Conservation (phyloP, 2,329 filamentous ascomycete species). For the Septoria linicola region DNA sequence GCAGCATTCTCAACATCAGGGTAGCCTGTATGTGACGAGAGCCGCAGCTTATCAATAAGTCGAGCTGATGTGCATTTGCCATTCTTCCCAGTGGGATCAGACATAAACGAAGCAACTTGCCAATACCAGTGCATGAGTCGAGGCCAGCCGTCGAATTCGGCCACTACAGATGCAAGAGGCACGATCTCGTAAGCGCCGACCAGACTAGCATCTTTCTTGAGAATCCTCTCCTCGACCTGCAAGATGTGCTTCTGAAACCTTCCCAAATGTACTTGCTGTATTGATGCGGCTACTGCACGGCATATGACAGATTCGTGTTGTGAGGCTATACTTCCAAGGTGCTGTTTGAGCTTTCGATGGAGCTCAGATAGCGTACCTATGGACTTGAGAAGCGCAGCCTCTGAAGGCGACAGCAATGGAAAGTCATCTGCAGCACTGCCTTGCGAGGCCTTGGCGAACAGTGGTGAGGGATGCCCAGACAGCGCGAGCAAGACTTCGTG, state of each 20-base stretch:
- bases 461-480: constrained; percentile 86
- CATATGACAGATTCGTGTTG: constrained; percentile 79
- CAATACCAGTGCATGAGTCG: constrained; percentile 83
- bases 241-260: constrained; percentile 81
- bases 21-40: constrained; percentile 83
- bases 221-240: constrained; percentile 75
- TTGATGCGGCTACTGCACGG: constrained; percentile 78
- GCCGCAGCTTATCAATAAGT: constrained; percentile 73
- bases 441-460: constrained; percentile 58
- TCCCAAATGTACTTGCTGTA: constrained; percentile 71
- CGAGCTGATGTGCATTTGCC: constrained; percentile 48
- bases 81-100: constrained; percentile 36
- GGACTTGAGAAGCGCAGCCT: constrained; percentile 75
- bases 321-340: constrained; percentile 65
- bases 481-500: constrained; percentile 97
- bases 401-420: constrained; percentile 67
- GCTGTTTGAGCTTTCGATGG: constrained; percentile 68
- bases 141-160: constrained; percentile 84
- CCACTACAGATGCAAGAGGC: constrained; percentile 78
- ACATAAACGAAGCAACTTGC: constrained; percentile 69
- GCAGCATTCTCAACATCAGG: constrained; percentile 78
- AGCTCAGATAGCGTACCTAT: constrained; percentile 75
- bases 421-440: constrained; percentile 39
- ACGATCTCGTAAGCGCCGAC: constrained; percentile 94
- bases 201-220: constrained; percentile 71